Evolutionary conservation across 2,329 filamentous ascomycete species (phyloP).

Genomic region (Tympanopsis confertula): DNA sequence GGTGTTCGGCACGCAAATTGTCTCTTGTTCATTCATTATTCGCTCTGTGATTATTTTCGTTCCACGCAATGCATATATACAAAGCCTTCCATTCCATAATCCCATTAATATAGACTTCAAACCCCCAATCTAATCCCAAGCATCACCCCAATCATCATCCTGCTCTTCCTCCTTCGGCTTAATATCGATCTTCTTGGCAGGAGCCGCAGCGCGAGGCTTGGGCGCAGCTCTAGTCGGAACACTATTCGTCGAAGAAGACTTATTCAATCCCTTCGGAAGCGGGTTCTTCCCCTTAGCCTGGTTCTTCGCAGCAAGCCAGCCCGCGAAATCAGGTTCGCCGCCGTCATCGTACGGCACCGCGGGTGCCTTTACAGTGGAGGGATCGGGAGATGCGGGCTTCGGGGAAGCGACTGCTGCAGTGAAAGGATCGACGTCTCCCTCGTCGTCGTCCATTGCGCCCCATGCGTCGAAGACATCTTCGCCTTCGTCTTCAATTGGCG

Average conservation of each 20-base stretch:
- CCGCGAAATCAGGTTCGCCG: conserved; percentile 87
- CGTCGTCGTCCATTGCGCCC: conserved; percentile 54
- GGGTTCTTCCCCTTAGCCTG: conserved; percentile 60
- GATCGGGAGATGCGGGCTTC: neutral
- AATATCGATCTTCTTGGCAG: conserved; percentile 57
- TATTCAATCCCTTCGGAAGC: conserved; percentile 73
- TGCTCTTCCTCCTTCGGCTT: conserved; percentile 51
- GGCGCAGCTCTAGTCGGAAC: conserved; percentile 25
- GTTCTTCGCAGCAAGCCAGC: conserved; percentile 82
- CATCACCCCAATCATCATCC: conserved; percentile 54
- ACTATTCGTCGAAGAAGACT: conserved; percentile 31
- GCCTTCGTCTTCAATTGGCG: conserved; percentile 36
- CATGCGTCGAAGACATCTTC: conserved; percentile 63
- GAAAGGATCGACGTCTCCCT: conserved; percentile 34
- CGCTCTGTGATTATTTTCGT: too few relatives aligned
- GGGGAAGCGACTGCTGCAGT: conserved; percentile 15
- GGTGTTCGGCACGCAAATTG: too few relatives aligned
- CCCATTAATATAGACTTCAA: too few relatives aligned
- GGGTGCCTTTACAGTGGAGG: neutral
- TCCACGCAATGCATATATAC: too few relatives aligned
- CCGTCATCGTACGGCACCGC: conserved; percentile 60
- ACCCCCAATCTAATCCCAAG: conserved; percentile 31
- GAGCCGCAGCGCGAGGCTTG: conserved; percentile 20
- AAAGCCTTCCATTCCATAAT: too few relatives aligned
- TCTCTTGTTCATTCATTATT: too few relatives aligned